phyloP scores from a whole-genome alignment of 768 basidiomycete species.

The Cubamyces lactineus region DNA sequence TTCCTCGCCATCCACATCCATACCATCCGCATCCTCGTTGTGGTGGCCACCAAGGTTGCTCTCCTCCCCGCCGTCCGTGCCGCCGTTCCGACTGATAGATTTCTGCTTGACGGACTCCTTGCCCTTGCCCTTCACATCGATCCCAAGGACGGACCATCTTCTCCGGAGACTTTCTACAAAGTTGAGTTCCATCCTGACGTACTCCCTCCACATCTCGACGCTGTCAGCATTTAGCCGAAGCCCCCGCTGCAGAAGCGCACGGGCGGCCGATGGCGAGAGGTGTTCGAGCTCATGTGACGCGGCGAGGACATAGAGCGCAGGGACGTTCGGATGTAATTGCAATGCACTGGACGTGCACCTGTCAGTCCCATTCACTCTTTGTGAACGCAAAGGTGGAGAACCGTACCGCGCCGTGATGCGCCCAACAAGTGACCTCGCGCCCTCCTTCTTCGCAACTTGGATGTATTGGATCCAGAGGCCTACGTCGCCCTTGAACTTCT shows the following conservation, averaged over 20 bases:
- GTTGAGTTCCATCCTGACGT: conserved; percentile 86
- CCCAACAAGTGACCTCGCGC: conserved; percentile 78
- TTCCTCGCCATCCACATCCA: conserved; percentile 33
- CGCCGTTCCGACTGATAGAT: conserved; percentile 34
- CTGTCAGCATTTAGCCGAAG: conserved; percentile 76
- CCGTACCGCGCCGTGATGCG: conserved; percentile 78
- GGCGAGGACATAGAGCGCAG: conserved; percentile 80
- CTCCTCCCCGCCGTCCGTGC: conserved; percentile 19
- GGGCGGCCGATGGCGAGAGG: conserved; percentile 75
- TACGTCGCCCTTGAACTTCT: conserved; percentile 87
- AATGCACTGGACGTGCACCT: conserved; percentile 59
- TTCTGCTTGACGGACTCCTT: conserved; percentile 33
- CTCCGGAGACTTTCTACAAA: conserved; percentile 81
- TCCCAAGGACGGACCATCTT: conserved; percentile 81
- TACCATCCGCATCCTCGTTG: conserved; percentile 22
- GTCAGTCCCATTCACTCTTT: neutral
- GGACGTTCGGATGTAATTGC: conserved; percentile 81
- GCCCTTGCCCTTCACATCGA: conserved; percentile 37
- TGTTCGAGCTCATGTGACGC: conserved; percentile 82
- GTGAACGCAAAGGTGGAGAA: neutral
- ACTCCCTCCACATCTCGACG: conserved; percentile 84
- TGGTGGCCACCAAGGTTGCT: conserved; percentile 14
- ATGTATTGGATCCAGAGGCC: conserved; percentile 90
- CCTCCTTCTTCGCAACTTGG: conserved; percentile 78
- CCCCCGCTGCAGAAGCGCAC: conserved; percentile 83